A percentile compares a stretch with the other conserved stretches of the same genome.
Conservation (phyloP, 371 early-diverging fungal genomes). For the Batrachochytrium dendrobatidis region DNA sequence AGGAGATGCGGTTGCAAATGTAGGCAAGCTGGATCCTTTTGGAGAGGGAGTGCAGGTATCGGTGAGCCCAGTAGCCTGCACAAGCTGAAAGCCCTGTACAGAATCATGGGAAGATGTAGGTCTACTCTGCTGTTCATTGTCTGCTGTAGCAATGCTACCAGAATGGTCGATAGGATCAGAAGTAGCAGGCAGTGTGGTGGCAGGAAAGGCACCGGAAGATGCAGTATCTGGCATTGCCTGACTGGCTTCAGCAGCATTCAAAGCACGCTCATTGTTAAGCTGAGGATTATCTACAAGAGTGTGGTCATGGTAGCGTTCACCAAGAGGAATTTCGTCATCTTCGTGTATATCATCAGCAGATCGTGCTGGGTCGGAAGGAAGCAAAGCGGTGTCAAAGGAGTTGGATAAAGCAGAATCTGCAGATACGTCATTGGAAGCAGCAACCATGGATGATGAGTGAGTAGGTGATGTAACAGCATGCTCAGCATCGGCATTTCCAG, state of each 20-base stretch:
- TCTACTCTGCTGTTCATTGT: no score
- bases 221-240: no score
- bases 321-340: not conserved
- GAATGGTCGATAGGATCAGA: not conserved
- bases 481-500: no score
- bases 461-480: no score
- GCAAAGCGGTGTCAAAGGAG: no score
- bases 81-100: constrained; percentile 13
- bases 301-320: not conserved
- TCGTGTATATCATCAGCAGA: not conserved
- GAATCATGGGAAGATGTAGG: not conserved
- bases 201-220: no score
- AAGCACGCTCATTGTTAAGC: not conserved
- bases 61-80: constrained; percentile 13
- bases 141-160: not conserved
- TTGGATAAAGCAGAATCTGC: no score
- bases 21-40: constrained; percentile 11
- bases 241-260: no score
- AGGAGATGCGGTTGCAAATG: constrained; percentile 25
- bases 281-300: not conserved
- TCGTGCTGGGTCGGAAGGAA: not conserved
- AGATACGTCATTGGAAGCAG: no score
- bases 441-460: no score
- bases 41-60: constrained; percentile 10
- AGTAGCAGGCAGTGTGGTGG: no score